Conservation (phyloP, 805 yeast genomes). For the Kodamaea sagamina region DNA sequence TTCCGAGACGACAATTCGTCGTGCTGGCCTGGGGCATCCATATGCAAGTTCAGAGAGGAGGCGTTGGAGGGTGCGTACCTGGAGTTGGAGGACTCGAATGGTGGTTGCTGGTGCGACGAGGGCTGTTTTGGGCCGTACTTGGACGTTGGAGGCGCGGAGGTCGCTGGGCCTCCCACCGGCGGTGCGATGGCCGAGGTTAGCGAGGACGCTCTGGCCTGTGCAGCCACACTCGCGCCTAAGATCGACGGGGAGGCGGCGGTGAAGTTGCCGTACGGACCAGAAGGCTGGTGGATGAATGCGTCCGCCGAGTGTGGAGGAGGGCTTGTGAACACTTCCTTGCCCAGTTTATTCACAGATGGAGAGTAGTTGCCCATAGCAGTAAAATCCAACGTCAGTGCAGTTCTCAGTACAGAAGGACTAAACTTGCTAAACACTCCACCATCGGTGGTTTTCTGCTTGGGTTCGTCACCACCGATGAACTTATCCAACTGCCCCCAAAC, state of each 20-base stretch:
- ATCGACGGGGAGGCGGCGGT: slow-evolving; percentile 9
- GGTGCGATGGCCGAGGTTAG: slow-evolving; percentile 2
- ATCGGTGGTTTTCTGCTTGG: slow-evolving; percentile 35
- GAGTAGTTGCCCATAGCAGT: slow-evolving; percentile 18
- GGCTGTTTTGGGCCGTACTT: slow-evolving; percentile 6
- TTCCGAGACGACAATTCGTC: not conserved
- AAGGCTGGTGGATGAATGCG: not conserved
- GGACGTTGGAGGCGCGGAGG: slow-evolving; percentile 13
- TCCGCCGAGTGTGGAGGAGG: slow-evolving; percentile 1
- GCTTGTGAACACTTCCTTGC: not conserved
- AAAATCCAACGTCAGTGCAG: slow-evolving; percentile 42
- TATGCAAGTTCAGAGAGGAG: slow-evolving; percentile 22
- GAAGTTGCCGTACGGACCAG: not conserved
- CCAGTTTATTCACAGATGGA: not conserved
- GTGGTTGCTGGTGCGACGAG: not conserved
- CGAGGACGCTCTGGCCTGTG: slow-evolving; percentile 14
- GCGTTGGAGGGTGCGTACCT: slow-evolving; percentile 26
- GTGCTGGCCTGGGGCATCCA: not conserved
- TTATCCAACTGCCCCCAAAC: slow-evolving; percentile 90
- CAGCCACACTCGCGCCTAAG: slow-evolving; percentile 12
- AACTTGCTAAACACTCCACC: slow-evolving; percentile 69
- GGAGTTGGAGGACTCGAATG: slow-evolving; percentile 9
- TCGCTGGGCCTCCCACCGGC: slow-evolving; percentile 8
- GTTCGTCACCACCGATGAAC: slow-evolving; percentile 82
- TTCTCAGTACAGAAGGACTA: slow-evolving; percentile 68